Conservation (phyloP, 2,329 filamentous ascomycete species). For the Ophiostoma australiae region DNA sequence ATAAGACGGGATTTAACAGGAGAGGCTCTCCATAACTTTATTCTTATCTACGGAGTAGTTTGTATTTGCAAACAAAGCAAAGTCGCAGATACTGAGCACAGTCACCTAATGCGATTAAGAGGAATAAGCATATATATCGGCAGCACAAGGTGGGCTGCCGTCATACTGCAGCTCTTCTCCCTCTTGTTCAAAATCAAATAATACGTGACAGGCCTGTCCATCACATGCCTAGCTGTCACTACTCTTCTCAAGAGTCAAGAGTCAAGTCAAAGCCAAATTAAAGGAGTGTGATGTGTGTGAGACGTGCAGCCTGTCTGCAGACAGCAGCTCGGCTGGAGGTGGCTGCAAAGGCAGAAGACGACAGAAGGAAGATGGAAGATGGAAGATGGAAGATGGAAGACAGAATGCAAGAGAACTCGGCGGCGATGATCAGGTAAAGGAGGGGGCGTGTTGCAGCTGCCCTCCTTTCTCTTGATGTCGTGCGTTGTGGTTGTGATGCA, state of each 20-base stretch:
- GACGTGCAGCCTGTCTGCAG: not conserved
- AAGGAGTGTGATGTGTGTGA: not conserved
- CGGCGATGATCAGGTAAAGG: not conserved
- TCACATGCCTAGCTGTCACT: not conserved
- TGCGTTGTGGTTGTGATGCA: not conserved
- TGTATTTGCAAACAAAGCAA: not conserved
- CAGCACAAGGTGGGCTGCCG: not conserved
- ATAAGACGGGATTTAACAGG: not conserved
- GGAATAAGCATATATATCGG: not conserved
- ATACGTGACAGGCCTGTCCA: not conserved
- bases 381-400: not conserved
- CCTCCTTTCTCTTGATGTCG: not conserved
- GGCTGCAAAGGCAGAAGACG: not conserved
- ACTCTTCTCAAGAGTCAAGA: not conserved
- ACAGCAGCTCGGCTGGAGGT: not conserved
- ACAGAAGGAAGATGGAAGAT: not conserved
- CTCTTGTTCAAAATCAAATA: not conserved
- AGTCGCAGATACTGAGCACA: not conserved
- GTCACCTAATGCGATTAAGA: not conserved
- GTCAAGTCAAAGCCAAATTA: not conserved
- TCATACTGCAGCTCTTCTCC: not conserved
- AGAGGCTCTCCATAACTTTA: conserved; percentile 3
- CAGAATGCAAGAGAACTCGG: not conserved
- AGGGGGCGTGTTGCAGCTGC: not conserved
- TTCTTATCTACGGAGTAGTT: not conserved